phyloP scores from a whole-genome alignment of 2,329 filamentous ascomycete species.

The Neocucurbitaria cava region DNA sequence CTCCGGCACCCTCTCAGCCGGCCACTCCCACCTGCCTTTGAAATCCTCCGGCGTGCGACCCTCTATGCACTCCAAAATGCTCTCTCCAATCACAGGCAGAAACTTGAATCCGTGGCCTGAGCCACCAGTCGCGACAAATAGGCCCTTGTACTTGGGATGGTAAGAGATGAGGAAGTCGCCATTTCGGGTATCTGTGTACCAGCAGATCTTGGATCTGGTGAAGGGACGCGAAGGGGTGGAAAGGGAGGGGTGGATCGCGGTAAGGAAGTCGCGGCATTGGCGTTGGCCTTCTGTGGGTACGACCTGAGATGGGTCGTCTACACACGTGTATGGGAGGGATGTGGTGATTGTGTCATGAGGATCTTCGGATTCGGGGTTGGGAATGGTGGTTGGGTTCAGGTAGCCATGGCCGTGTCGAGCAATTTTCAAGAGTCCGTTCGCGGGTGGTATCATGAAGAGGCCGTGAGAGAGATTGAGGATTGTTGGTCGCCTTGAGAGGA shows the following conservation, averaged over 20 bases:
- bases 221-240: conserved; percentile 50
- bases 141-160: conserved; percentile 57
- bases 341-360: conserved; percentile 49
- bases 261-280: conserved; percentile 42
- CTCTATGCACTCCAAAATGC: conserved; percentile 60
- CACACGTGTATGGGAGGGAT: conserved; percentile 57
- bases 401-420: conserved; percentile 61
- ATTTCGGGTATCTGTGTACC: conserved; percentile 64
- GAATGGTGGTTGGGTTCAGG: conserved; percentile 54
- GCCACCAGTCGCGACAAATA: conserved; percentile 68
- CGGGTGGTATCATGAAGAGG: conserved; percentile 77
- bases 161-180: conserved; percentile 64
- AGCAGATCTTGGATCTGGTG: conserved; percentile 59
- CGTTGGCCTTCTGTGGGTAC: conserved; percentile 44
- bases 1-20: conserved; percentile 49
- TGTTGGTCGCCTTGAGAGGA: conserved; percentile 71
- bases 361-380: conserved; percentile 53
- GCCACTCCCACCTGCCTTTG: conserved; percentile 67
- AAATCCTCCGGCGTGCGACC: conserved; percentile 57
- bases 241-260: conserved; percentile 37
- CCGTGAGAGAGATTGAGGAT: conserved; percentile 74
- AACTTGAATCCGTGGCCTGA: conserved; percentile 70
- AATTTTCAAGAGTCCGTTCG: conserved; percentile 53
- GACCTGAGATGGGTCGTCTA: conserved; percentile 57
- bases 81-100: conserved; percentile 63